Percentiles rank a stretch among this genome's conserved stretches.
phyloP scores from a whole-genome alignment of 2,329 filamentous ascomycete genomes.

The Lasiodiplodia hormozganensis region DNA sequence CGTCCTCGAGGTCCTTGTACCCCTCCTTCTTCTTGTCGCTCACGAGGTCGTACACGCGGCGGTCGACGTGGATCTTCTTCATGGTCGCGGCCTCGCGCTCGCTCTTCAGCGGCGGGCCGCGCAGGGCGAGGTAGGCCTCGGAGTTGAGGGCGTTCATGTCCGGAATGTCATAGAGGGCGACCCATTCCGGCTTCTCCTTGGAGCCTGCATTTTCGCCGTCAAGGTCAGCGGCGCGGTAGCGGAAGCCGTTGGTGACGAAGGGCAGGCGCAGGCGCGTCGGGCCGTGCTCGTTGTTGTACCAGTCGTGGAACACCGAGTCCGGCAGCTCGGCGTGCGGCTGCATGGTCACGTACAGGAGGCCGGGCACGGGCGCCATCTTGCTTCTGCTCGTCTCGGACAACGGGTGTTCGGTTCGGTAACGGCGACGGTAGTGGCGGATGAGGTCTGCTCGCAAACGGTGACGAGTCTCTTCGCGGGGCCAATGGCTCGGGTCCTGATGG shows the following conservation, averaged over 20 bases:
- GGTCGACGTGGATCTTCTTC: conserved; percentile 71
- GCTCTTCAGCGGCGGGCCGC: conserved; percentile 63
- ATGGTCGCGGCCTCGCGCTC: conserved; percentile 67
- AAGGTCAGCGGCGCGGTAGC: conserved; percentile 74
- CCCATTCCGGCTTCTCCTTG: conserved; percentile 68
- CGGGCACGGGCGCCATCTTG: conserved; percentile 59
- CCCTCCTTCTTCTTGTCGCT: conserved; percentile 59
- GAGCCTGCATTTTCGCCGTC: conserved; percentile 36
- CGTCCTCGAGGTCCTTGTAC: conserved; percentile 67
- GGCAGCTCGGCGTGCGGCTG: conserved; percentile 73
- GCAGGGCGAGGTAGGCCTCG: conserved; percentile 71
- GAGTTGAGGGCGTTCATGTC: conserved; percentile 74
- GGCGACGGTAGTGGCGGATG: background rate
- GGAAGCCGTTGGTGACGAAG: conserved; percentile 77
- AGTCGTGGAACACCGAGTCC: conserved; percentile 79
- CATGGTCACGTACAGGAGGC: conserved; percentile 87
- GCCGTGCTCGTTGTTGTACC: conserved; percentile 95
- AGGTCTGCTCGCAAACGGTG: background rate
- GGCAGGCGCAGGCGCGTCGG: conserved; percentile 79
- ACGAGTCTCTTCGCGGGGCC: conserved; percentile 4
- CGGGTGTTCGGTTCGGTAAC: background rate
- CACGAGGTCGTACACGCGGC: conserved; percentile 74
- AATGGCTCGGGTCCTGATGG: conserved; percentile 17
- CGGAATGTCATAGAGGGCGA: conserved; percentile 82
- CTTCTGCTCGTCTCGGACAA: background rate